Evolutionary conservation across 1,284 basidiomycete species (phyloP).

Genomic region (Mycosarcoma maydis): DNA sequence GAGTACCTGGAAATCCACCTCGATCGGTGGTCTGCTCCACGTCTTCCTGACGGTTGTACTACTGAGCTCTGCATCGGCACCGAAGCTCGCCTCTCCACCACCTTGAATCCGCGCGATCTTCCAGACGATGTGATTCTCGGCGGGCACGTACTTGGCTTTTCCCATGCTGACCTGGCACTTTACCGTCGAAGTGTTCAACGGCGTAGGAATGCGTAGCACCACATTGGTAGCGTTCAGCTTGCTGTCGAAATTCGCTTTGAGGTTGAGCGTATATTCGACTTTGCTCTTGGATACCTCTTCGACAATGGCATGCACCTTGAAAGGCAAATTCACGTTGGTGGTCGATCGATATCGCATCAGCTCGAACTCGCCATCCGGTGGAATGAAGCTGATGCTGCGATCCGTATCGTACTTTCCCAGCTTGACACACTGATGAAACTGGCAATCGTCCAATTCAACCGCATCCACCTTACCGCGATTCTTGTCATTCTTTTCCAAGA

Average conservation of each 20-base stretch:
- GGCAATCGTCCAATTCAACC: slow-evolving; percentile 90
- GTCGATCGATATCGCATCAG: slow-evolving; percentile 97
- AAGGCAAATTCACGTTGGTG: slow-evolving; percentile 91
- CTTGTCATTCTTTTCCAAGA: slow-evolving; percentile 80
- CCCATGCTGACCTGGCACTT: slow-evolving; percentile 89
- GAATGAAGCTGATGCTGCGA: slow-evolving; percentile 93
- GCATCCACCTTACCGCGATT: slow-evolving; percentile 48
- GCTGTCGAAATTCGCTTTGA: slow-evolving; percentile 87
- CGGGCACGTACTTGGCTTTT: slow-evolving; percentile 96
- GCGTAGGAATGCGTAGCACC: slow-evolving; percentile 91
- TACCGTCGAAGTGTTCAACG: slow-evolving; percentile 89
- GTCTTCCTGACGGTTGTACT: slow-evolving; percentile 85
- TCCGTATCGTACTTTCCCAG: slow-evolving; percentile 92
- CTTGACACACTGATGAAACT: slow-evolving; percentile 98
- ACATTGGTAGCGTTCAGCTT: slow-evolving; percentile 94
- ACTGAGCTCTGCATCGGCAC: slow-evolving; percentile 81
- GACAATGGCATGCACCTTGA: slow-evolving; percentile 88
- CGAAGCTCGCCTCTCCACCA: slow-evolving; percentile 86
- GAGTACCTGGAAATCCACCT: slow-evolving; percentile 95
- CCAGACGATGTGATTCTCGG: slow-evolving; percentile 95
- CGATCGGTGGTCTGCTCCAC: slow-evolving; percentile 96
- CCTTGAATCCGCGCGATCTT: slow-evolving; percentile 96
- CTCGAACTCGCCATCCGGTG: slow-evolving; percentile 98
- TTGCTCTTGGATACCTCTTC: slow-evolving; percentile 89
- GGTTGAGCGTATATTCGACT: slow-evolving; percentile 88